phyloP scores from a whole-genome alignment of 2,329 filamentous ascomycete genomes.

The Fusarium heterosporum region DNA sequence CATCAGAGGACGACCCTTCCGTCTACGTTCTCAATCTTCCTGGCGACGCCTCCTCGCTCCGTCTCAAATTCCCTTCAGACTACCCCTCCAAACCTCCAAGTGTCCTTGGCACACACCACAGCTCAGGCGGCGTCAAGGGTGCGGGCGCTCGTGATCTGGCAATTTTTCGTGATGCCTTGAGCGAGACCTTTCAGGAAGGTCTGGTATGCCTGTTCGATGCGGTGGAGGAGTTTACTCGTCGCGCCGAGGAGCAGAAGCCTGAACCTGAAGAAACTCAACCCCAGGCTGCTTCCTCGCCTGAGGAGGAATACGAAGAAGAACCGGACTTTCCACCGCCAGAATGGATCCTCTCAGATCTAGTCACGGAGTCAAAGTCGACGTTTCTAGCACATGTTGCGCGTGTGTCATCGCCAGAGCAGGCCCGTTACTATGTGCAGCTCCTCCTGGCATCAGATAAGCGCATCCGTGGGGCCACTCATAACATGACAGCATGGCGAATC shows the following conservation, averaged over 20 bases:
- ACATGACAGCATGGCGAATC: slow-evolving; percentile 95
- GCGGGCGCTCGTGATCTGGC: slow-evolving; percentile 78
- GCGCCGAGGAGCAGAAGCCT: slow-evolving; percentile 52
- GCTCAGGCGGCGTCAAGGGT: slow-evolving; percentile 77
- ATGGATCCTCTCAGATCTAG: slow-evolving; percentile 80
- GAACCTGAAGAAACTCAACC: slow-evolving; percentile 42
- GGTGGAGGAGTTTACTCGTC: slow-evolving; percentile 76
- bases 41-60: slow-evolving; percentile 67
- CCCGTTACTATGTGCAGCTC: slow-evolving; percentile 76
- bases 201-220: slow-evolving; percentile 90
- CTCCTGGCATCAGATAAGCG: slow-evolving; percentile 86
- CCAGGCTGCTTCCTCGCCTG: slow-evolving; percentile 27
- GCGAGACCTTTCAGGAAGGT: slow-evolving; percentile 75
- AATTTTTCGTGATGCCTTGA: slow-evolving; percentile 74
- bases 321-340: slow-evolving; percentile 44
- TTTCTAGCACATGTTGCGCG: slow-evolving; percentile 83
- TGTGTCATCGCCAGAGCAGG: slow-evolving; percentile 77
- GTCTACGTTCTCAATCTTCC: slow-evolving; percentile 76
- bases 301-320: slow-evolving; percentile 29
- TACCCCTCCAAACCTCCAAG: slow-evolving; percentile 82
- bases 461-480: slow-evolving; percentile 88
- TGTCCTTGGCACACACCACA: slow-evolving; percentile 84
- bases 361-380: slow-evolving; percentile 86
- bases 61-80: slow-evolving; percentile 73
- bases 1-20: slow-evolving; percentile 50